Conservation (phyloP, 768 basidiomycete species). For the Lactarius hatsudake region DNA sequence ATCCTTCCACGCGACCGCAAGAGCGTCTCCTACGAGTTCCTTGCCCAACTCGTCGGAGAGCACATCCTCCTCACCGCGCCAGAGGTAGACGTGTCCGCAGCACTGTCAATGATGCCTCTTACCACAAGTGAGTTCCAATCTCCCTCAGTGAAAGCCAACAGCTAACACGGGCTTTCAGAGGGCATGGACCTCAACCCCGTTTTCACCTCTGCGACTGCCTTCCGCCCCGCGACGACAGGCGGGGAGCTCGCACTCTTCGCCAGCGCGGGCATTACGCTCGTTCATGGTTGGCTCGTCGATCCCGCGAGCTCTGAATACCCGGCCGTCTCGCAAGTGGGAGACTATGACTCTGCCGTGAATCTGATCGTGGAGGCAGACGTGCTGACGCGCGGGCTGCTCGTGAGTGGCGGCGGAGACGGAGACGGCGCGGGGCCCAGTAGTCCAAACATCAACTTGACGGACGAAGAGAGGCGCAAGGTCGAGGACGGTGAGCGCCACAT, state of each 20-base stretch:
- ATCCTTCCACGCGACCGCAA: constrained; percentile 64
- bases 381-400: constrained; percentile 58
- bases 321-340: constrained; percentile 50
- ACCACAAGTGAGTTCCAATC: constrained; percentile 50
- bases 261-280: constrained; percentile 75
- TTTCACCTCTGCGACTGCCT: constrained; percentile 68
- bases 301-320: constrained; percentile 57
- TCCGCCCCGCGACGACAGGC: constrained; percentile 57
- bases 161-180: constrained; percentile 40
- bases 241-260: constrained; percentile 85
- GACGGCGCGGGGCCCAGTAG: constrained; percentile 8
- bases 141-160: background rate
- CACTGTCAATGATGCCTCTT: constrained; percentile 61
- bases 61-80: constrained; percentile 63
- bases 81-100: constrained; percentile 64
- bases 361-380: constrained; percentile 80
- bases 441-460: constrained; percentile 35
- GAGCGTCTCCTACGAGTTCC: constrained; percentile 79
- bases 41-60: constrained; percentile 81
- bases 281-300: constrained; percentile 89
- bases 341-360: constrained; percentile 74
- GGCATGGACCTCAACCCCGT: constrained; percentile 89
- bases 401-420: constrained; percentile 38
- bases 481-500: constrained; percentile 54
- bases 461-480: constrained; percentile 60